Evolutionary conservation across 2,329 filamentous ascomycete genomes (phyloP).

Genomic region (Xylaria sp.): DNA sequence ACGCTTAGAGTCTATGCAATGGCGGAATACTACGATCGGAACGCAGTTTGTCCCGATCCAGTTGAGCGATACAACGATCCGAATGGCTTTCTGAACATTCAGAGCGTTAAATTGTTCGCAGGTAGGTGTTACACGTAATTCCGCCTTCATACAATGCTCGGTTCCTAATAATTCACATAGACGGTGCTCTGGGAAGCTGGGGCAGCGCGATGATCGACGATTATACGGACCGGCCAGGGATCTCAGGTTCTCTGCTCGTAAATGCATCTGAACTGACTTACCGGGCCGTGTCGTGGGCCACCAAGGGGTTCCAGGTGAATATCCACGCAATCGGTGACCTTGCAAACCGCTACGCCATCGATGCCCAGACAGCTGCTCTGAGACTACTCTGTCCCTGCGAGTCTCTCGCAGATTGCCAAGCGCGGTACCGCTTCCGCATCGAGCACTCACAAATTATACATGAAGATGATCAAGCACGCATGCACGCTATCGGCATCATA

Average conservation of each 20-base stretch:
- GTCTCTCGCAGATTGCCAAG: conserved; percentile 61
- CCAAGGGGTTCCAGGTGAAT: conserved; percentile 72
- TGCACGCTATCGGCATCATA: conserved; percentile 68
- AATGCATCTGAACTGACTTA: conserved; percentile 67
- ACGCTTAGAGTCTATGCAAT: conserved; percentile 74
- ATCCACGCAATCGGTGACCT: conserved; percentile 78
- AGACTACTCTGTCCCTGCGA: conserved; percentile 60
- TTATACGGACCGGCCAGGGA: conserved; percentile 71
- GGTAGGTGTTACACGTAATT: conserved; percentile 54
- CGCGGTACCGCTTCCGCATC: conserved; percentile 69
- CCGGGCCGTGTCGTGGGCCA: conserved; percentile 67
- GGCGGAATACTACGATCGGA: conserved; percentile 72
- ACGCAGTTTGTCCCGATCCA: conserved; percentile 68
- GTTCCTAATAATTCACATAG: conserved; percentile 51
- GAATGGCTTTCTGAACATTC: conserved; percentile 64
- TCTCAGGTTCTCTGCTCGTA: conserved; percentile 72
- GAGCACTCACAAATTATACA: conserved; percentile 78
- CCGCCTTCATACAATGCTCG: conserved; percentile 2
- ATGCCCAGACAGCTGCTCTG: conserved; percentile 69
- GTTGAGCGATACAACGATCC: conserved; percentile 56
- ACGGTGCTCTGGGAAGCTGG: conserved; percentile 77
- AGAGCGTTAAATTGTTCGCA: conserved; percentile 75
- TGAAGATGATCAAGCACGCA: conserved; percentile 69
- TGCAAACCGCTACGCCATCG: conserved; percentile 72
- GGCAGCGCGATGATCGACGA: conserved; percentile 77